Percentiles rank a stretch among this genome's conserved stretches.
Conservation (phyloP, 2,329 filamentous ascomycete species). For the Beauveria medogensis region DNA sequence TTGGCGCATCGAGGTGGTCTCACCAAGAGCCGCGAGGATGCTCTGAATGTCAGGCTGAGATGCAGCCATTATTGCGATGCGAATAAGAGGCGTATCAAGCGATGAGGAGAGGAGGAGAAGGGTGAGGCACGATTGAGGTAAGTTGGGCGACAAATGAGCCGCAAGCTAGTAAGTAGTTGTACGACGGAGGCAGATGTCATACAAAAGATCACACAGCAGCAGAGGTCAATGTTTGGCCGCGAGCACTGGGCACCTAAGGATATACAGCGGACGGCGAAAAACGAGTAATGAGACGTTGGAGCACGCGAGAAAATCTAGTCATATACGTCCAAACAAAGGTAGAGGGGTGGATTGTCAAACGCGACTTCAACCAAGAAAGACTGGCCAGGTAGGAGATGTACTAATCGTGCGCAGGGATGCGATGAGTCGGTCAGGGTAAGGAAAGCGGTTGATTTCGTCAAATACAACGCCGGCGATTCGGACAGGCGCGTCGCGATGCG, state of each 20-base stretch:
- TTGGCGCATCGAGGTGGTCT: conserved; percentile 15
- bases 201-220: conserved; percentile 4
- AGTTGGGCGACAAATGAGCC: not conserved
- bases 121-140: not conserved
- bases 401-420: not conserved
- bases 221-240: not conserved
- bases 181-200: conserved; percentile 5
- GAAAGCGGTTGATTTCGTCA: not conserved
- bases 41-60: conserved; percentile 35
- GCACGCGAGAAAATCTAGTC: conserved; percentile 7
- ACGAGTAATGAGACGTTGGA: not conserved
- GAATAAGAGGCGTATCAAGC: not conserved
- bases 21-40: conserved; percentile 42
- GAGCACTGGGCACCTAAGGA: conserved; percentile 1
- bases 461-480: not conserved
- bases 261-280: conserved; percentile 1
- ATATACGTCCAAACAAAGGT: not conserved
- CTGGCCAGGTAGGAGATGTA: not conserved
- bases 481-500: not conserved
- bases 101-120: not conserved
- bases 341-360: not conserved
- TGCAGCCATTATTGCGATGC: conserved; percentile 18
- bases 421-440: not conserved
- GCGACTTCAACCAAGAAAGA: not conserved
- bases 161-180: conserved; percentile 1